Base-by-base conservation (phyloP, 306 rosid genomes). In the Cucumis cinereus region DNA sequence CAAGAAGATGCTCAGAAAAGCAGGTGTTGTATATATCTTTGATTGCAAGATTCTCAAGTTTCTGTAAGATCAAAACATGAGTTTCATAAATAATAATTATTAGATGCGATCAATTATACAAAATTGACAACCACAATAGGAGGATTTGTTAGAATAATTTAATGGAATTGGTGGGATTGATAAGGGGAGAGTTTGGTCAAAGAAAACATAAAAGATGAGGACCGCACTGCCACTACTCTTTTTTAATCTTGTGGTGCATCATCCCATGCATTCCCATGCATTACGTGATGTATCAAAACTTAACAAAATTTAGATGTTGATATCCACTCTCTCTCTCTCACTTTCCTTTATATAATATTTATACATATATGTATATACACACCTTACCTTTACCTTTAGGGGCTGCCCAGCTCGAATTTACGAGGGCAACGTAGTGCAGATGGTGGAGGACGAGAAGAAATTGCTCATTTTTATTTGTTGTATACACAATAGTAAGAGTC, bases 261-360 rank as follows among this genome's bases (percentile, higher is more conserved):
- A 28, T 26, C 40, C 67, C 67, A 61, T 61, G 67, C 67, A 61
- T 61, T 33, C 41, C 67, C 67, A 61, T 61, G 67, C 67, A 61
- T 61, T 61, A 61, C 67, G 67, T 61, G 67, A 61, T 61, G 5
- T 28, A 61, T 30, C 67, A 61, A 61, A 56, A 26, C 12, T 30
- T 30, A 30, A 15, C 41, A 30, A 1, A 19, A 20, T 56, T 3
- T 10, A 61, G 67, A 61, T 30, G 40, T 11, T 61, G 67, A 61
- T 41, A 28, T 61, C 67, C 67, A 61, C 40, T 13, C 67, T 12
- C 64, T n/a, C 62, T 23, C 64, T 58, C 64, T 58, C 14, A 13
- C 66, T 59, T 16, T 60, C 0, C 20, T 14, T 2, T 28, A 0
- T 60, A 5, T 16, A 24, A 23, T 59, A 24, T 0, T 23, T 11